Evolutionary conservation across 805 yeast species (phyloP).

Genomic region (Lachancea nothofagi): DNA sequence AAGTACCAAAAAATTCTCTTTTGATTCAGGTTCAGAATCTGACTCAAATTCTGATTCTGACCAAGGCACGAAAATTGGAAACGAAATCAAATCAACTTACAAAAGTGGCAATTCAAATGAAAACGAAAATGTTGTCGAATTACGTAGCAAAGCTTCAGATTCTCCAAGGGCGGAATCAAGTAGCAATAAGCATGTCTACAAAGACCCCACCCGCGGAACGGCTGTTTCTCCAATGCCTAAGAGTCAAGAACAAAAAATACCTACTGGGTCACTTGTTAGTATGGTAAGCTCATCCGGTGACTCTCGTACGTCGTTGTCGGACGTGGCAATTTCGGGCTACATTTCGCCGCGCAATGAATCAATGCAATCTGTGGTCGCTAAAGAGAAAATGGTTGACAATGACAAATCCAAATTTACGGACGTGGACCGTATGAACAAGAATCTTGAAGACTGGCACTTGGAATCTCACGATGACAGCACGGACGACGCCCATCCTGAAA

Average conservation of each 20-base stretch:
- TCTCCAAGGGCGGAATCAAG: background rate
- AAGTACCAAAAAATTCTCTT: conserved; percentile 25
- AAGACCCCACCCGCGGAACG: conserved; percentile 8
- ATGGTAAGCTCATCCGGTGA: conserved; percentile 28
- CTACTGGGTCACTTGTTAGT: conserved; percentile 22
- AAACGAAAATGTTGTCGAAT: background rate
- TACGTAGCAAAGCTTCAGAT: background rate
- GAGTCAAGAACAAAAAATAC: conserved; percentile 1
- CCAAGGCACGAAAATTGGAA: background rate
- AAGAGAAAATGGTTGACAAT: conserved; percentile 15
- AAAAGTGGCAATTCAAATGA: background rate
- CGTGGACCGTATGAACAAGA: conserved; percentile 11
- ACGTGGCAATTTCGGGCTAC: conserved; percentile 45
- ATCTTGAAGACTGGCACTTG: conserved; percentile 10
- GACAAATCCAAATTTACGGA: conserved; percentile 2
- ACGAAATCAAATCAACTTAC: background rate
- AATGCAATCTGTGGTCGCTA: conserved; percentile 21
- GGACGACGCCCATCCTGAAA: conserved; percentile 12
- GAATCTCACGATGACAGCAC: conserved; percentile 1
- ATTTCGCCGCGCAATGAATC: conserved; percentile 30
- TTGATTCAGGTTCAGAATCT: conserved; percentile 25
- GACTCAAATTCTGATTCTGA: conserved; percentile 22
- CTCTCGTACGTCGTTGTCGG: conserved; percentile 44
- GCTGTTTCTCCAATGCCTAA: conserved; percentile 8
- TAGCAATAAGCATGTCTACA: conserved; percentile 3